Evolutionary conservation across 164 flowering plant species (phyloP).

Genomic region (Macadamia tetraphylla): DNA sequence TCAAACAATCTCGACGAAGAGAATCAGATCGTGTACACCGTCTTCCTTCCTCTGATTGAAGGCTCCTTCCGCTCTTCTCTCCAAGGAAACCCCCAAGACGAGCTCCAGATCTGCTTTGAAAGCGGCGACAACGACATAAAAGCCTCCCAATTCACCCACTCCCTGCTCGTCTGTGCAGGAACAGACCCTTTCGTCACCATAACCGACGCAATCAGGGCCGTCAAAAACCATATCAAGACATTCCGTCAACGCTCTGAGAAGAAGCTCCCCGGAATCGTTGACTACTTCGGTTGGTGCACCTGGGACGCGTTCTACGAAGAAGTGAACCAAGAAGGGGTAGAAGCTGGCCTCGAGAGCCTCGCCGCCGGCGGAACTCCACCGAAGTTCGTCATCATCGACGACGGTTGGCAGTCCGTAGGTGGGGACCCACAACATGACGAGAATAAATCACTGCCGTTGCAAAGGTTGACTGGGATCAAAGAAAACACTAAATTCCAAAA

Average conservation of each 20-base stretch:
- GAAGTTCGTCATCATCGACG: slow-evolving; percentile 90
- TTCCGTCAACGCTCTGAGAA: slow-evolving; percentile 80
- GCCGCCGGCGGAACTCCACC: slow-evolving; percentile 69
- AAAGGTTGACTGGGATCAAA: slow-evolving; percentile 67
- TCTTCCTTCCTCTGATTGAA: slow-evolving; percentile 83
- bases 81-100: slow-evolving; percentile 68
- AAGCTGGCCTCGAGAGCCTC: slow-evolving; percentile 61
- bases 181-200: slow-evolving; percentile 72
- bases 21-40: slow-evolving; percentile 48
- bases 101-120: slow-evolving; percentile 78
- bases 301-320: slow-evolving; percentile 98
- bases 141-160: slow-evolving; percentile 51
- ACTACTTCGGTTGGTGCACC: slow-evolving; percentile 97
- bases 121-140: slow-evolving; percentile 72
- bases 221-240: slow-evolving; percentile 56
- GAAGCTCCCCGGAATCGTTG: slow-evolving; percentile 69
- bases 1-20: slow-evolving; percentile 23
- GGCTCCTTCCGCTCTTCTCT: slow-evolving; percentile 71
- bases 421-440: slow-evolving; percentile 23
- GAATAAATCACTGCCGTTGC: slow-evolving; percentile 24
- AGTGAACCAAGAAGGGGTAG: slow-evolving; percentile 87
- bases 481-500: slow-evolving; percentile 74
- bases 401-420: slow-evolving; percentile 91
- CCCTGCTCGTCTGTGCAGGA: slow-evolving; percentile 59
- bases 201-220: slow-evolving; percentile 52